Evolutionary conservation across 1,284 basidiomycete species (phyloP), one percentile per base, ranked within the genome.

Genomic region (Omphalotus olearius): DNA sequence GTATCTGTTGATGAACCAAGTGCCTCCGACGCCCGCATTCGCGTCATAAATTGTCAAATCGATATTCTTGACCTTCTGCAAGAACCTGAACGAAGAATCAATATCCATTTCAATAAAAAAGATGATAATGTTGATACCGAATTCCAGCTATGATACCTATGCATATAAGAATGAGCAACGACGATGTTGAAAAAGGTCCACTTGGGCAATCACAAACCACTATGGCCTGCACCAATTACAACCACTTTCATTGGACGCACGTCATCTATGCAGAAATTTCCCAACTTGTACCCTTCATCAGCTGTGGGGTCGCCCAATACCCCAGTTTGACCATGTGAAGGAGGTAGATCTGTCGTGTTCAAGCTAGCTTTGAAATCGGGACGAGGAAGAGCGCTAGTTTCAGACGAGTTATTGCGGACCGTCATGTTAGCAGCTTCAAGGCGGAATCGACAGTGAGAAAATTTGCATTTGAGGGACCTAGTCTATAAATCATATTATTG

Each of bases 21-120:
- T 77, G 3, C 83, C 83, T 13, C 82, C 83, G 16, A 85, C 66
- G 1, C 75, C 79, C 3, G 70, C 67, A 52, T 77, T 75, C 55
- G 79, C 78, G 46, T 85, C 82, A 58, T 83, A 85, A n/a, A 85
- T 76, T 1, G 72, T 74, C 6, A 85, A 59, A 18, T 80, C 67
- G 6, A 82, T 58, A 52, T 83, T 82, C 42, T 71, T 69, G 13
- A 83, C 68, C 44, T 68, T 69, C 64, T 83, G 82, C 5, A 73
- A 69, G 55, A 83, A 77, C 30, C 80, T 80, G 47, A 36, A 38
- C 11, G 33, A 40, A 26, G 9, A 20, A 16, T 17, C 6, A 35
- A 43, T 42, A n/a, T 10, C 17, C 38, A 20, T 11, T 17, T n/a
- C 16, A 37, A 37, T 25, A 42, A 39, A 14, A 18, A 40, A 35